phyloP scores from a whole-genome alignment of 2,329 filamentous ascomycete species.

The Scytalidium sp. region DNA sequence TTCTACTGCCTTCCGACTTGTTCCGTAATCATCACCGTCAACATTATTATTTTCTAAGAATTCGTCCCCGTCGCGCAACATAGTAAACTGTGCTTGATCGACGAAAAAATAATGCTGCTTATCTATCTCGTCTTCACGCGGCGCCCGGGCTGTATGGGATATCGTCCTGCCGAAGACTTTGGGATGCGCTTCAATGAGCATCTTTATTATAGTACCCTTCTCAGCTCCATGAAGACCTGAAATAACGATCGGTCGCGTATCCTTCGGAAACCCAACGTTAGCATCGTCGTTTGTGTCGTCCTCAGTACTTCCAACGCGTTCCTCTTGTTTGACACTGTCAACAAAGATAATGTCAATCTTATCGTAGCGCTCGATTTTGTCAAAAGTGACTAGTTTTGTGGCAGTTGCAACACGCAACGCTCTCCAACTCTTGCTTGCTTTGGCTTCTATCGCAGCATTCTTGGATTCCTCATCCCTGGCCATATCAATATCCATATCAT shows the following conservation, averaged over 20 bases:
- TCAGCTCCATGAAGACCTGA: constrained; percentile 61
- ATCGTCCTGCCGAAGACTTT: constrained; percentile 61
- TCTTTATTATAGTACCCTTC: constrained; percentile 61
- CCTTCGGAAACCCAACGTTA: constrained; percentile 37
- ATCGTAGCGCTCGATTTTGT: constrained; percentile 82
- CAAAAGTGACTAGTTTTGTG: constrained; percentile 72
- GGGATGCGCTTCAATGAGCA: constrained; percentile 60
- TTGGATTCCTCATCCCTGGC: constrained; percentile 60
- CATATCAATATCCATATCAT: constrained; percentile 85
- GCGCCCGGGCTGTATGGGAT: constrained; percentile 51
- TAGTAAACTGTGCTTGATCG: constrained; percentile 50
- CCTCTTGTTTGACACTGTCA: constrained; percentile 37
- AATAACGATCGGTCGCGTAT: constrained; percentile 60
- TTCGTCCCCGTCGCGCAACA: constrained; percentile 57
- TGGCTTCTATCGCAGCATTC: constrained; percentile 61
- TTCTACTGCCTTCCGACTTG: constrained; percentile 50
- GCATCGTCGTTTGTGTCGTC: constrained; percentile 33
- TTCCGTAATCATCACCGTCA: constrained; percentile 52
- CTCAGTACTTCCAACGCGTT: constrained; percentile 26
- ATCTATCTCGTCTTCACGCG: constrained; percentile 47
- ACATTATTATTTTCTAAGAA: constrained; percentile 54
- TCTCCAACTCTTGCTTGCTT: constrained; percentile 88
- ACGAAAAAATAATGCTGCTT: constrained; percentile 56
- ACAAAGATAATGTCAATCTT: constrained; percentile 60
- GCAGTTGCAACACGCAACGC: constrained; percentile 77